Percentiles rank a stretch among this genome's conserved stretches.
phyloP scores from a whole-genome alignment of 345 rosid genomes.

The Melaleuca alternifolia region DNA sequence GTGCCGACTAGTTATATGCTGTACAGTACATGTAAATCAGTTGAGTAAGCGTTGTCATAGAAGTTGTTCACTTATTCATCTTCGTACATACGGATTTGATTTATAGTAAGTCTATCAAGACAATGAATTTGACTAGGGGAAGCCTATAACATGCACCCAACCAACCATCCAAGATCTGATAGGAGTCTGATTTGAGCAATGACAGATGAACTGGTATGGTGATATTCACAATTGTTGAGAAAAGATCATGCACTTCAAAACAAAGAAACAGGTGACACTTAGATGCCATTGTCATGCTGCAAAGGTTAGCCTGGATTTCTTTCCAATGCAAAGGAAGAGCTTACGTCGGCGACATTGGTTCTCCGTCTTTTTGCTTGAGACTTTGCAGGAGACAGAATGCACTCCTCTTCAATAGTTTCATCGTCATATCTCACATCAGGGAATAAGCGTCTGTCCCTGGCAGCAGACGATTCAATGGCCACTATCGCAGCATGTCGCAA shows the following conservation, averaged over 20 bases:
- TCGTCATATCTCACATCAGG: constrained; percentile 18
- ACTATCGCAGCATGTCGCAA: constrained; percentile 70
- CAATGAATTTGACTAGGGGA: background rate
- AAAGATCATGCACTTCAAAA: background rate
- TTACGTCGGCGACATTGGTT: constrained; percentile 22
- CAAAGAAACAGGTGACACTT: background rate
- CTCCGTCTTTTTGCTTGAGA: constrained; percentile 58
- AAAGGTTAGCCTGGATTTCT: background rate
- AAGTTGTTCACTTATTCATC: background rate
- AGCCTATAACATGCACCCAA: background rate
- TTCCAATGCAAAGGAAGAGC: background rate
- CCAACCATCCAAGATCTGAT: background rate
- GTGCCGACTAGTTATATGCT: background rate
- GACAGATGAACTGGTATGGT: background rate
- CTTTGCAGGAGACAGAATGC: constrained; percentile 9
- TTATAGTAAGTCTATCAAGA: background rate
- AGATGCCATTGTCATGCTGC: background rate
- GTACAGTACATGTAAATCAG: background rate
- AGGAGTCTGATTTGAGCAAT: background rate
- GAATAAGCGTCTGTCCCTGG: constrained; percentile 59
- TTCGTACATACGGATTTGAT: background rate
- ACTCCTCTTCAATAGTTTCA: constrained; percentile 14
- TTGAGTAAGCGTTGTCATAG: background rate
- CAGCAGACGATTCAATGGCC: constrained; percentile 79
- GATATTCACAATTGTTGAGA: background rate